Evolutionary conservation across 1,284 basidiomycete species (phyloP), one percentile per base, ranked within the genome.

Genomic region (Puccinia novopanici): DNA sequence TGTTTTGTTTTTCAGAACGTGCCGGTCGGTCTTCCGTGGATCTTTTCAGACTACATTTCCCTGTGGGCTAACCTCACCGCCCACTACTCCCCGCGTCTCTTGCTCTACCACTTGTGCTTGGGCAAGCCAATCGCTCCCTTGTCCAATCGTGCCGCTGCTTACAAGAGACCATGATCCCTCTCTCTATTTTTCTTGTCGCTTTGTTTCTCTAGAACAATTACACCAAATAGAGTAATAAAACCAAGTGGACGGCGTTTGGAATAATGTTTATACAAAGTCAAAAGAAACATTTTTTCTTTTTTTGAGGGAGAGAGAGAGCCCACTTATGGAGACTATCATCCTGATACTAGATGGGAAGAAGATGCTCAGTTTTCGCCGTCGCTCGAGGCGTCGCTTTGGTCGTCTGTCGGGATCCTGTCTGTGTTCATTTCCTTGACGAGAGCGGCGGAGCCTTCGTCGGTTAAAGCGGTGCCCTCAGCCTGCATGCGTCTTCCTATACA

Each of bases 11-110:
- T 27, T 27, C 34, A 80, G 78, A 80, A 73, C 27, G 70, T 73
- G 8, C 78, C 78, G 24, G 78, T 80, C 24, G 78, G 70, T 50
- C 45, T 80, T 22, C 34, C 78, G 45, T 80, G 78, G 70, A 80
- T 80, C 27, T 80, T 80, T 54, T 54, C 78, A 22, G 78, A 80
- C 50, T 80, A 80, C 48, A 80, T 80, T 48, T 59, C 70, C n/a
- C 59, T 80, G 19, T 80, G 78, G 78, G 78, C 68, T 19, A 59
- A 73, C 27, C 59, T 80, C 3, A 80, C 70, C 48, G 40, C 78
- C 37, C 78, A 80, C 42, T 80, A 80, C 61, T 80, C 78, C 5
- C 78, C 78, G 10, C 68, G 54, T 54, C 19, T 61, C 24, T 63
- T 80, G 48, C 17, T 80, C n/a, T 65, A 68, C 42, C 68, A 63